Evolutionary conservation across 768 basidiomycete genomes (phyloP), one percentile per base, ranked within the genome.

Genomic region (Hericium erinaceus): DNA sequence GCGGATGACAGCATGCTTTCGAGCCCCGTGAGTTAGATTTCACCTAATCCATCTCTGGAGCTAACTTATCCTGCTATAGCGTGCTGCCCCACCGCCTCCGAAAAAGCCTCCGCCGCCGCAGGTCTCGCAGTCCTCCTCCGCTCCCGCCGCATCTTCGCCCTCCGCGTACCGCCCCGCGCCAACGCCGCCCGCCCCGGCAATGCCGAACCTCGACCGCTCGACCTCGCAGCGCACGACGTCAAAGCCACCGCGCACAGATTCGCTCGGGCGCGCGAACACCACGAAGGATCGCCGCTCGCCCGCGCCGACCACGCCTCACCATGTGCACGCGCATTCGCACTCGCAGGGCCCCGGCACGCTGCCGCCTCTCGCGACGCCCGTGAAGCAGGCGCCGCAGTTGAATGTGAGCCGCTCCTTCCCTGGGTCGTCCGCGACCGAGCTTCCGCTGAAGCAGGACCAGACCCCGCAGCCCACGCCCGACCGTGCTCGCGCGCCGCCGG

Each of bases 191-290:
- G 73, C 80, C 4, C 69, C 83, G 1, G 78, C 79, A 26, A 77
- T 82, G 0, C 85, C 87, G 24, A 64, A 86, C 4, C 82, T 95
- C 55, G 93, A 95, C 75, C 86, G 92, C 54, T 92, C 92, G 24
- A 85, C 87, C 39, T 94, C 92, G 3, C 89, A 92, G 64, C 87
- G 93, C 37, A 78, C 89, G 0, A 60, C 78, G 49, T 60, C 71
- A 59, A 80, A 79, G 64, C 65, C 74, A 18, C 73, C 64, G 39
- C 70, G 63, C 54, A 59, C 53, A 16, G 69, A 70, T 38, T 64
- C 68, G 55, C 68, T 89, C 48, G 75, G 77, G 33, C 83, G 87
- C 39, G 76, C 87, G 44, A 88, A 84, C 67, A 90, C 87, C 41
- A 84, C 85, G 16, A 79, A 81, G 55, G 78, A 85, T 66, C 76